Percentiles rank a stretch among this genome's conserved stretches.
Evolutionary conservation across 2,329 filamentous ascomycete species (phyloP).

Genomic region (Aspergillus flavus): DNA sequence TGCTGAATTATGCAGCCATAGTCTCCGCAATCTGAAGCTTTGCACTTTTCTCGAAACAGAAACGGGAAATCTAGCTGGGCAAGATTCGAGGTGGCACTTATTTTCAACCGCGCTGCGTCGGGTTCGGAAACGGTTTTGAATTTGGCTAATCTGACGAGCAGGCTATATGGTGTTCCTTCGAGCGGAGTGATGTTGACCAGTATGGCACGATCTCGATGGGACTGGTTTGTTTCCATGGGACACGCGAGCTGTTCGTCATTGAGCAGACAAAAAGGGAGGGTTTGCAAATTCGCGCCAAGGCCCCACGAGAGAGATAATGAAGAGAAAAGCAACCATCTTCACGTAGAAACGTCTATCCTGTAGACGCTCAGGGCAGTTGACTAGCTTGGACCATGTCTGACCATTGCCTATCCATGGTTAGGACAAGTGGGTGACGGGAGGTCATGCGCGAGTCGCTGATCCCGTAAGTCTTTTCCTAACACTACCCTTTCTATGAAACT

Average conservation of each 20-base stretch:
- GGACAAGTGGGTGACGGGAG: background rate
- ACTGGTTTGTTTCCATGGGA: background rate
- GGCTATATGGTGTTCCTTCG: background rate
- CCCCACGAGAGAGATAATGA: background rate
- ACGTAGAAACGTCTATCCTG: background rate
- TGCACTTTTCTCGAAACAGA: background rate
- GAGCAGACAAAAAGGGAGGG: background rate
- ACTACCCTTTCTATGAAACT: background rate
- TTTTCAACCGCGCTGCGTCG: background rate
- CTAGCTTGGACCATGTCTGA: background rate
- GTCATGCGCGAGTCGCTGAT: background rate
- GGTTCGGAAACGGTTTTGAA: background rate
- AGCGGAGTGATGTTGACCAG: background rate
- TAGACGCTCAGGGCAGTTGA: background rate
- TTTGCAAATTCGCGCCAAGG: background rate
- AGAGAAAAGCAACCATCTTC: background rate
- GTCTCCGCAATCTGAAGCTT: background rate
- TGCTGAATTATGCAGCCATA: background rate
- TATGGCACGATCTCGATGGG: background rate
- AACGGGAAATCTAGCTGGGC: background rate
- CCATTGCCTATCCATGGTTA: background rate
- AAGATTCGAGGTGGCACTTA: background rate
- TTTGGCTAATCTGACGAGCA: background rate
- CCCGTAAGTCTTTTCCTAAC: background rate
- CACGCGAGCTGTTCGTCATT: background rate